These are phyloP conservation scores for Schwanniomyces yamadae DNA, from an alignment of 805 yeast genomes.

Conservation along the genomic window DNA sequence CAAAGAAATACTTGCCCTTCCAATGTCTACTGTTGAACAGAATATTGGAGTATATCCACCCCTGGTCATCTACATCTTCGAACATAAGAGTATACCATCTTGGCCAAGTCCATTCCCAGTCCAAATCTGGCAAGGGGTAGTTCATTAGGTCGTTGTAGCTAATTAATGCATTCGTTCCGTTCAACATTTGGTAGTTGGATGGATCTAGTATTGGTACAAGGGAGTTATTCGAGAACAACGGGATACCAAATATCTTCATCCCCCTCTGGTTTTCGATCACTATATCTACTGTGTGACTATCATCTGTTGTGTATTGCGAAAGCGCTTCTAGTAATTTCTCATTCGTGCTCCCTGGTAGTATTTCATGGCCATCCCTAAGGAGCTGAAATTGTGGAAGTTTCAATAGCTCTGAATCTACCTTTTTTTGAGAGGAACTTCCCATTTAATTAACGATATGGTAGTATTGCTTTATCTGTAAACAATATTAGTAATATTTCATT, in stretches of 20 bases:
- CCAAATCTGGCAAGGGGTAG: constrained; percentile 54
- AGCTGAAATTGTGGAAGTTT: no score
- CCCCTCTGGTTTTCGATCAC: constrained; percentile 58
- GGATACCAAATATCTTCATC: constrained; percentile 50
- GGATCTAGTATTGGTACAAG: constrained; percentile 52
- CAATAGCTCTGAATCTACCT: no score
- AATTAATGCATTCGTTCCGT: constrained; percentile 35
- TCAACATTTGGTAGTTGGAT: constrained; percentile 44
- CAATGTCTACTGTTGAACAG: constrained; percentile 51
- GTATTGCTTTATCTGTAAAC: no score
- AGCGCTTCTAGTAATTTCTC: background rate
- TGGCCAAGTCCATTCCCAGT: constrained; percentile 69
- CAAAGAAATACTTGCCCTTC: constrained; percentile 61
- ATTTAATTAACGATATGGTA: no score
- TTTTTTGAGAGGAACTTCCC: no score
- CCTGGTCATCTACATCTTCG: constrained; percentile 74
- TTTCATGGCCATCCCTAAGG: no score
- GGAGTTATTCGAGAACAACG: constrained; percentile 46
- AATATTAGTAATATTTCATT: no score
- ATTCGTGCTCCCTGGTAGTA: no score
- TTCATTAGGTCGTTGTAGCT: constrained; percentile 28
- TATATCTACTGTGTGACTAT: constrained; percentile 7
- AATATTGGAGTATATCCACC: constrained; percentile 70
- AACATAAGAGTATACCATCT: constrained; percentile 74
- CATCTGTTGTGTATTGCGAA: constrained; percentile 1